Evolutionary conservation across 495 filamentous ascomycete genomes (phyloP), one percentile per base, ranked within the genome.

Genomic region (Niebla homalea): DNA sequence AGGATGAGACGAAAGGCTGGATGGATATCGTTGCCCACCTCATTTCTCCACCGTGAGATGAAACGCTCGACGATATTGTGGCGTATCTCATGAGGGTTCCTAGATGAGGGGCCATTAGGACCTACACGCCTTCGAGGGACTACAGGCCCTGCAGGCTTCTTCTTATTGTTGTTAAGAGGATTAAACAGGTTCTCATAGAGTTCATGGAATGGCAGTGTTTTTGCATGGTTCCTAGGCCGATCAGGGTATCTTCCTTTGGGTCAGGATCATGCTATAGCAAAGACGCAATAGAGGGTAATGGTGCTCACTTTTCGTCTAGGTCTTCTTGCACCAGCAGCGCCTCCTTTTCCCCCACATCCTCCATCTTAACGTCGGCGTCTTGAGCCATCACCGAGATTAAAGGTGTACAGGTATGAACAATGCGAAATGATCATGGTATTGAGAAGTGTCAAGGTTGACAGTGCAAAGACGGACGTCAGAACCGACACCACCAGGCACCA

Each of bases 21-120:
- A 65, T 93, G 95, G 54, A 97, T 85, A 61, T 98, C 89, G 57
- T 84, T 70, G 42, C 92, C 92, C 19, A 94, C 88, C 41, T 93
- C 83, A 44, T 78, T 76, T 32, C 89, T 74, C 92, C 92, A 98
- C 62, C 79, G 78, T 22, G 84, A 78, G 57, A 98, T 87, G 69
- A 94, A 98, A 22, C 82, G 75, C 51, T 89, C 80, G 62, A 98
- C 90, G 56, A 97, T 84, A 57, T 79, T 78, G n/a, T 83, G 78
- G 8, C 89, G 76, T 46, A 81, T 72, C 59, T 97, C 89, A 58
- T 89, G 79, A 4, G 89, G 85, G n/a, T 81, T 83, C 18, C 81
- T 66, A 32, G 72, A 77, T 22, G 69, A 65, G 10, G 69, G 61
- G 4, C 78, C 78, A 52, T 79, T 71, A 11, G 74, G 75, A 1